Conservation (phyloP, 345 rosid species). For the Citrus sp. region DNA sequence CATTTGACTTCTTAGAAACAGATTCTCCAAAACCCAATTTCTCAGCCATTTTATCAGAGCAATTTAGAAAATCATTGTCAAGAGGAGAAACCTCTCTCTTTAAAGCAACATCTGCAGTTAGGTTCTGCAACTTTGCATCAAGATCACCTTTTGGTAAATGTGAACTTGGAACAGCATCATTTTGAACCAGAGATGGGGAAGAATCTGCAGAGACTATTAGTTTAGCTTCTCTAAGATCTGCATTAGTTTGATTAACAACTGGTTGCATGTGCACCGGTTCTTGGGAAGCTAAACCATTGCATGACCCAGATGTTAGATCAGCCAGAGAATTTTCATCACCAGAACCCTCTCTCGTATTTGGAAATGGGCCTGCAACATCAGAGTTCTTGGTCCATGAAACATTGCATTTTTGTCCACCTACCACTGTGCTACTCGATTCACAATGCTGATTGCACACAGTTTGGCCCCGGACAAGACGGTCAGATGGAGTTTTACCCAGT, state of each 20-base stretch:
- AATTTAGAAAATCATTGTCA: conserved; percentile 19
- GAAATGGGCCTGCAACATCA: conserved; percentile 24
- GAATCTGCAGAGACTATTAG: conserved; percentile 8
- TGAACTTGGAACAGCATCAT: conserved; percentile 16
- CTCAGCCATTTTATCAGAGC: conserved; percentile 21
- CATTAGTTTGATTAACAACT: conserved; percentile 27
- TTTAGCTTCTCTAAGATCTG: conserved; percentile 1
- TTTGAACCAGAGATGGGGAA: not conserved
- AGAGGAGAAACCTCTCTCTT: conserved; percentile 20
- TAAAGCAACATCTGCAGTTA: conserved; percentile 8
- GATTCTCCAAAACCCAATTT: conserved; percentile 21
- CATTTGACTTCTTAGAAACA: conserved; percentile 18
- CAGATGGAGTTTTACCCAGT: conserved; percentile 11
- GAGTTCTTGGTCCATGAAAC: conserved; percentile 17
- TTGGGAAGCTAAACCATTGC: conserved; percentile 12
- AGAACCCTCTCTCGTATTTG: conserved; percentile 8
- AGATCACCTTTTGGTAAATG: conserved; percentile 12
- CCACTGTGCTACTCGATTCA: conserved; percentile 18
- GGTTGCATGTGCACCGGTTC: conserved; percentile 21
- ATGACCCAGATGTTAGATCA: conserved; percentile 28
- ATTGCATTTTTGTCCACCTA: conserved; percentile 21
- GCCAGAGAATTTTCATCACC: conserved; percentile 21
- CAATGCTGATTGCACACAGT: conserved; percentile 6
- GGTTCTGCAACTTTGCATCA: conserved; percentile 7
- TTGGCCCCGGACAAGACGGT: conserved; percentile 18